A percentile compares a stretch with the other conserved stretches of the same genome.
Conservation (phyloP, 1,284 basidiomycete species). For the Irpex sp. region DNA sequence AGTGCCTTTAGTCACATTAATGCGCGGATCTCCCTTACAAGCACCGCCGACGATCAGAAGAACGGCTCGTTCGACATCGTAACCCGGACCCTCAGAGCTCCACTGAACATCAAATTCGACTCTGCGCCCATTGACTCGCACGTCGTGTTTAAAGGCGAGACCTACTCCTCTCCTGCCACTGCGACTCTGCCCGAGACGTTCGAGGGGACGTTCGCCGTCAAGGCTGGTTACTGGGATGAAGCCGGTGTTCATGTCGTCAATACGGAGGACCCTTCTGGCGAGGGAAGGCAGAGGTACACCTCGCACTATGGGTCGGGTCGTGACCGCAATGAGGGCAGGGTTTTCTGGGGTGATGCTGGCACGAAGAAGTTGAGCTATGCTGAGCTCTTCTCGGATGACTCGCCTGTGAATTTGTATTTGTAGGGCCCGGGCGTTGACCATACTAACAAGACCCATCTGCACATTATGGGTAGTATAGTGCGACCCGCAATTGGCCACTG, state of each 20-base stretch:
- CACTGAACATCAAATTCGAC: slow-evolving; percentile 29
- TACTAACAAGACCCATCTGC: too few relatives aligned
- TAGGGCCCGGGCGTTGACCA: background rate
- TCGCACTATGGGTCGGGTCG: background rate
- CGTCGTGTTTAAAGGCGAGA: slow-evolving; percentile 30
- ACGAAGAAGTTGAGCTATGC: background rate
- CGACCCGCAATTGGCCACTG: too few relatives aligned
- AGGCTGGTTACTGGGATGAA: background rate
- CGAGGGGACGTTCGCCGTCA: slow-evolving; percentile 37
- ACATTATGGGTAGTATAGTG: too few relatives aligned
- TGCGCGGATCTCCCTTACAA: background rate
- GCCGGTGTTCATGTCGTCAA: background rate
- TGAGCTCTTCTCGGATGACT: background rate
- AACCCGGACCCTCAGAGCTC: slow-evolving; percentile 20
- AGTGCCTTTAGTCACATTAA: background rate
- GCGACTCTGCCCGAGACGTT: slow-evolving; percentile 36
- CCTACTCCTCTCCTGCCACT: slow-evolving; percentile 28
- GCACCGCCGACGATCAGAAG: background rate
- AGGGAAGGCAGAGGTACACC: background rate
- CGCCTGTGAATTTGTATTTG: background rate
- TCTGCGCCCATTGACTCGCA: slow-evolving; percentile 36
- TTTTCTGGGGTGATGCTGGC: background rate
- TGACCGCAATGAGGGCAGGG: background rate
- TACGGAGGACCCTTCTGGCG: background rate
- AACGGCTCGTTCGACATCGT: slow-evolving; percentile 22